A percentile compares a stretch with the other conserved stretches of the same genome.
Evolutionary conservation across 352 stramenopile species (phyloP).

Genomic region (Aphanomyces stellatus): DNA sequence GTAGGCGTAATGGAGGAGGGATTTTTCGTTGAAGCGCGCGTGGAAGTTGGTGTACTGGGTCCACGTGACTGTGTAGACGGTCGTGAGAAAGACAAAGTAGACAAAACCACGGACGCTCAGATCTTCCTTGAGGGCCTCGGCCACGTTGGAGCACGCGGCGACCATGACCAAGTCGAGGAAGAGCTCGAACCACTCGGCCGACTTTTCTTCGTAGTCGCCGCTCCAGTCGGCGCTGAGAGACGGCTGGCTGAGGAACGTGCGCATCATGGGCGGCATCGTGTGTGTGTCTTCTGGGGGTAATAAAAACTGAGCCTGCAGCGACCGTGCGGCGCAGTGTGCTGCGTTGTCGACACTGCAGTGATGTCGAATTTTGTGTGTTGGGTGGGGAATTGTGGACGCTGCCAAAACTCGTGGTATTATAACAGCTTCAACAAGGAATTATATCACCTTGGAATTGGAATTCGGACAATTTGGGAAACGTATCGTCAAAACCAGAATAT

Average conservation of each 20-base stretch:
- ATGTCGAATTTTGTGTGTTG: background rate
- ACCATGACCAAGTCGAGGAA: slow-evolving; percentile 21
- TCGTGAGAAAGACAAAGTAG: background rate
- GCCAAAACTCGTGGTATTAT: background rate
- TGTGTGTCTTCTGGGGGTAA: no score
- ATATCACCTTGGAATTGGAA: background rate
- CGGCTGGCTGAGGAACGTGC: slow-evolving; percentile 8
- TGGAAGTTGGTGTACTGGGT: slow-evolving; percentile 15
- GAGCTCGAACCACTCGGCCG: slow-evolving; percentile 17
- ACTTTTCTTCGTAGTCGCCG: slow-evolving; percentile 19
- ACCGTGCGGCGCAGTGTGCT: background rate
- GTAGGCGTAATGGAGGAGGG: slow-evolving; percentile 14
- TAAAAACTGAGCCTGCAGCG: no score
- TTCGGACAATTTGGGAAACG: no score
- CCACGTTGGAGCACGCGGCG: slow-evolving; percentile 4
- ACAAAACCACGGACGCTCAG: background rate
- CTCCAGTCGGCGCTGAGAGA: slow-evolving; percentile 14
- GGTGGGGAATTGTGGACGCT: background rate
- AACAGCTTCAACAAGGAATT: background rate
- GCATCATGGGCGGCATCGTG: no score
- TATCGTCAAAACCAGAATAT: no score
- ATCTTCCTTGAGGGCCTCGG: slow-evolving; percentile 11
- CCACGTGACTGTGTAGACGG: background rate
- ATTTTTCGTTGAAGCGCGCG: slow-evolving; percentile 15
- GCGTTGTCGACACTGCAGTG: background rate